Evolutionary conservation across 805 yeast genomes (phyloP), one percentile per base, ranked within the genome.

Genomic region (Wickerhamomyces hampshirensis): DNA sequence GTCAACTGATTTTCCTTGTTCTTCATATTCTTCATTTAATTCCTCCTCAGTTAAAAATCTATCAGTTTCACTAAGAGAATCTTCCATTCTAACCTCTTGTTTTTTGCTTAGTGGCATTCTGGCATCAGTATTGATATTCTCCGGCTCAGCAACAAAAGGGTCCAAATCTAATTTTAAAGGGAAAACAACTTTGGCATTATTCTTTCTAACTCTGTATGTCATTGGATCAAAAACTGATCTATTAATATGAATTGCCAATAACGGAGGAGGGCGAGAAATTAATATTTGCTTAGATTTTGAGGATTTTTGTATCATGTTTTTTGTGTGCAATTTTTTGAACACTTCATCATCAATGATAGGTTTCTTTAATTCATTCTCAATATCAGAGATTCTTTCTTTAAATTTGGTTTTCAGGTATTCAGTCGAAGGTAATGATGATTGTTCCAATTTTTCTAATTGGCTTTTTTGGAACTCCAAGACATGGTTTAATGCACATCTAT

Each of bases 211-310:
- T 68, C 74, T 75, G 42, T 84, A 93, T 0, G 95, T 84, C 38
- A 75, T 66, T 37, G 93, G 85, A 58, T 91, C 97, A 59, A 88
- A 91, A 11, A 86, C 96, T 2, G 96, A 86, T 53, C 98, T 75
- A 58, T 91, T 91, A 44, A 91, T 83, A 58, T 93, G 98, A 30
- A 91, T 73, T 36, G 91, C 76, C 31, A 91, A 66, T 38, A 86
- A 69, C 9, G 88, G 82, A 1, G 97, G 95, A 0, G 93, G 91
- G 51, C 89, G 71, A 16, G 87, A 73, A 45, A 88, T 73, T 50
- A 76, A 70, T 17, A 81, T 81, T 54, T 89, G 96, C 57, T 88
- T 89, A 2, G 89, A 79, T 60, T 91, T 91, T 33, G 77, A 80
- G 2, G 86, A 75, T 55, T 84, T 84, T 38, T 78, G 73, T 39